phyloP scores from a whole-genome alignment of 768 basidiomycete species.

The Mycena maculata region DNA sequence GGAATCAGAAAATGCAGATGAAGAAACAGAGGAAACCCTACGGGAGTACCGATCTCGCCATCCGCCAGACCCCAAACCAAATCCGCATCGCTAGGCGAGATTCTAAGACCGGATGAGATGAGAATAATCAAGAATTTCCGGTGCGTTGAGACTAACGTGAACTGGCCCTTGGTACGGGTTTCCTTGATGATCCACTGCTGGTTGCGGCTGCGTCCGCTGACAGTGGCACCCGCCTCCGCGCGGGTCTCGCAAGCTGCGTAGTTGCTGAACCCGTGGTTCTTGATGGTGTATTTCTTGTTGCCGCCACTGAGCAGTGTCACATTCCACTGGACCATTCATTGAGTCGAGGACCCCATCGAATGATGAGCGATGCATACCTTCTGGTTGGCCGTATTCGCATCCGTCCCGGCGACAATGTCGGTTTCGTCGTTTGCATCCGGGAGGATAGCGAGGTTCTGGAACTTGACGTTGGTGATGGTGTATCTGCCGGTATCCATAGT shows the following conservation, averaged over 20 bases:
- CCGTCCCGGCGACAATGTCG: background rate
- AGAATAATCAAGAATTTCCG: background rate
- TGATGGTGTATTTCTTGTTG: constrained; percentile 1
- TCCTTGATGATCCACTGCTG: background rate
- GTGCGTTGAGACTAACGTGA: background rate
- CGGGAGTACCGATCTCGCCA: background rate
- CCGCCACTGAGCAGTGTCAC: background rate
- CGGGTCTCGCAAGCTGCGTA: background rate
- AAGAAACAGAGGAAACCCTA: background rate
- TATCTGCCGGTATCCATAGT: constrained; percentile 10
- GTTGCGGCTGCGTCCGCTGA: background rate
- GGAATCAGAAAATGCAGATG: background rate
- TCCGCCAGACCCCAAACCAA: constrained; percentile 1
- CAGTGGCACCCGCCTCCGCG: background rate
- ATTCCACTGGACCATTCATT: background rate
- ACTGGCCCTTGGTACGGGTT: background rate
- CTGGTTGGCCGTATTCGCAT: background rate
- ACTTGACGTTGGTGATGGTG: constrained; percentile 9
- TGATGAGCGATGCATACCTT: background rate
- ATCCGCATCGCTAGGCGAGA: background rate
- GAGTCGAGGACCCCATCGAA: background rate
- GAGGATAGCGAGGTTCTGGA: background rate
- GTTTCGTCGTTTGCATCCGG: background rate
- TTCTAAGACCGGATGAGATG: background rate
- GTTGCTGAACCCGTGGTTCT: constrained; percentile 3